These are phyloP conservation scores for Podila horticola DNA, from an alignment of 192 early-diverging fungal genomes.

Conservation along the genomic window DNA sequence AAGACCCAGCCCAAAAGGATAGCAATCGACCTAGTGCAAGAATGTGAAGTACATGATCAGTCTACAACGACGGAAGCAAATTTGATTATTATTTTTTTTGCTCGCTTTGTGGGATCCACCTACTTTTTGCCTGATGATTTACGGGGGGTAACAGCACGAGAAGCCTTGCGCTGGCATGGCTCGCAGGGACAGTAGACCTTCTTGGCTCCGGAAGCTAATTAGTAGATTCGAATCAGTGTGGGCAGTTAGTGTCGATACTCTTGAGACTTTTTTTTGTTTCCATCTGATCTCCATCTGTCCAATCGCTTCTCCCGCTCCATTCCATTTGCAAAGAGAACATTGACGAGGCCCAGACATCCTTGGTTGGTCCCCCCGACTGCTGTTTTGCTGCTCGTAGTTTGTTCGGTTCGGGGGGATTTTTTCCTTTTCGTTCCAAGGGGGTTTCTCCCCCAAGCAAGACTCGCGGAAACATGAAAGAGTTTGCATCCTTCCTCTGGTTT, in stretches of 20 bases:
- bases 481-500: background rate
- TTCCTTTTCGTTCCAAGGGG: background rate
- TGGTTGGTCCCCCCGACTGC: too few relatives aligned
- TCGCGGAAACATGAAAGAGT: background rate
- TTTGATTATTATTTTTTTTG: slow-evolving; percentile 32
- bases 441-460: background rate
- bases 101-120: background rate
- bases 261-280: too few relatives aligned
- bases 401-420: background rate
- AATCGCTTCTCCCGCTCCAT: too few relatives aligned
- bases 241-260: background rate
- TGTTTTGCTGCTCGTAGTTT: background rate
- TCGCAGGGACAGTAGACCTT: slow-evolving; percentile 47
- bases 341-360: too few relatives aligned
- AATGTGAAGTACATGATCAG: background rate
- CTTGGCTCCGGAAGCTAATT: slow-evolving; percentile 15
- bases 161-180: slow-evolving; percentile 44
- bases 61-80: background rate
- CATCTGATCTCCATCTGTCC: too few relatives aligned
- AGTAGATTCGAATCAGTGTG: background rate
- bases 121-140: slow-evolving; percentile 10
- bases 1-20: slow-evolving; percentile 74
- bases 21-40: slow-evolving; percentile 46
- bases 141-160: slow-evolving; percentile 26
- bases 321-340: too few relatives aligned